A percentile compares a stretch with the other conserved stretches of the same genome.
Conservation (phyloP, 140 eudicot genomes). For the Bidens hawaiensis region DNA sequence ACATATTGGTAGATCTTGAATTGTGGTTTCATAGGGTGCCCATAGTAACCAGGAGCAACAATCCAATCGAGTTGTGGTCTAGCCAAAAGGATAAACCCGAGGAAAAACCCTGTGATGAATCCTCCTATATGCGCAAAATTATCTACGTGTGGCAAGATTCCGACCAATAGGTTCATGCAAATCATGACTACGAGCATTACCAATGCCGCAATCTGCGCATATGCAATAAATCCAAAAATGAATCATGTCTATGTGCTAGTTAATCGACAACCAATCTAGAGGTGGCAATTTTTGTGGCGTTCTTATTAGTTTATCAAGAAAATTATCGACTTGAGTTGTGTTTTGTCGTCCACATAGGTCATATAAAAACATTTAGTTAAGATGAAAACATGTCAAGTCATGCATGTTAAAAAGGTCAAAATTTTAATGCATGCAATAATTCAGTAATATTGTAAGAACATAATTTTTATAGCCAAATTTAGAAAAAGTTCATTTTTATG, state of each 20-base stretch:
- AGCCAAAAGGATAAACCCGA: constrained; percentile 60
- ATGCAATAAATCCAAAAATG: neutral
- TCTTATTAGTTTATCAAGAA: neutral
- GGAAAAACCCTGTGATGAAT: constrained; percentile 69
- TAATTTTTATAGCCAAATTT: neutral
- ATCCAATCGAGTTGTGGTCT: constrained; percentile 68
- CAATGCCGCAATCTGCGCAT: constrained; percentile 43
- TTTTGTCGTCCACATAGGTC: neutral
- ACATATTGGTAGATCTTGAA: constrained; percentile 58
- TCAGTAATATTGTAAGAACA: neutral
- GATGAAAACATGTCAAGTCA: neutral
- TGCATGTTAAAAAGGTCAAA: neutral
- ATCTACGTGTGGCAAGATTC: constrained; percentile 84
- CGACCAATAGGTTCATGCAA: constrained; percentile 51
- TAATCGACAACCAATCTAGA: neutral
- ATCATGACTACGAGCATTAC: constrained; percentile 51
- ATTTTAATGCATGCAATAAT: neutral
- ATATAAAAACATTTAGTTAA: neutral
- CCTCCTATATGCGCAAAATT: constrained; percentile 92
- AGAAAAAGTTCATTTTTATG: neutral
- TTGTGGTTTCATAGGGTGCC: constrained; percentile 39
- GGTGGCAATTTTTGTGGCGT: neutral
- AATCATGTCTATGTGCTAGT: neutral
- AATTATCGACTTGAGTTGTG: neutral
- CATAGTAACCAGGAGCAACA: constrained; percentile 39